Evolutionary conservation across 176 grass and related monocot genomes (phyloP), one percentile per base, ranked within the genome.

Genomic region (Paspalum notatum): DNA sequence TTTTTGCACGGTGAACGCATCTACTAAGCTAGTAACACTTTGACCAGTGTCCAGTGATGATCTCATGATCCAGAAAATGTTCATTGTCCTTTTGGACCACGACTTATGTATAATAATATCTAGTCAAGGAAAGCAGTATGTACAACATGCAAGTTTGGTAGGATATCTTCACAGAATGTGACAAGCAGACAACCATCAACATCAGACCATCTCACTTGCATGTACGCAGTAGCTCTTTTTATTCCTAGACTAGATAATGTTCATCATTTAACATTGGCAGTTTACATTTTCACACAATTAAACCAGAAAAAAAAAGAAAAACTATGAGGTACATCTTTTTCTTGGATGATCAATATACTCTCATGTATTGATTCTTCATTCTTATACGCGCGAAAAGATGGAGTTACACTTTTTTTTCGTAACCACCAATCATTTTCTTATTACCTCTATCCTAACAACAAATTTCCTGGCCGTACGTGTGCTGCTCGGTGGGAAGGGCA

Each of bases 51-150:
- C 32, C 32, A 32, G 32, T 32, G 32, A 32, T 32, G 32, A 32
- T 2, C 13, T 17, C 12, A 61, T 64, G 32, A 64, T 39, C 61
- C 1, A 64, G 10, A 22, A 20, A 53, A 1, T 5, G 4, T 21
- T 17, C 8, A 12, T 12, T 20, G 37, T 57, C 20, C 72, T 75
- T 14, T 24, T 58, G 53, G 54, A 7, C 13, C 13, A 17, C 7
- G 4, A 68, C 40, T 66, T 9, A 40, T 43, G 43, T 3, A 70
- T 44, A 13, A 1, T n/a, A 24, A 57, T 25, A 15, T 56, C 32
- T 22, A 58, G 38, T 44, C 73, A 76, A 60, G 40, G 5, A 76
- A 44, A 76, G 54, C 54, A 60, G 8, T 27, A 46, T 60, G 21
- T 45, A 25, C 13, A 18, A 14, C 5, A 43, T 4, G 44, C 38